Base-by-base conservation (phyloP, 345 rosid species). In the Lumnitzera racemosa region DNA sequence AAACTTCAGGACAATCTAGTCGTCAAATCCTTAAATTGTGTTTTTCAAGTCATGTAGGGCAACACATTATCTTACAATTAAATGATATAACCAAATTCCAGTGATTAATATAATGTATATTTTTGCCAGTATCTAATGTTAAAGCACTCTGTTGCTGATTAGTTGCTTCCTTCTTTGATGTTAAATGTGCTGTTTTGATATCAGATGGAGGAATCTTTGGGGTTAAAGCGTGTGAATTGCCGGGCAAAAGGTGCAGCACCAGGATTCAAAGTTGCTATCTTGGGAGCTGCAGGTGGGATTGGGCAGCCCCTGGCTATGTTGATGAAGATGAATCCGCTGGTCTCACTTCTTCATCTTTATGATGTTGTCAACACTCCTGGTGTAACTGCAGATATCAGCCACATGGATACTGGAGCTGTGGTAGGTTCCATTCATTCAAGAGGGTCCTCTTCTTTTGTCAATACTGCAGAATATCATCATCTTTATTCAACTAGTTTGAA, bases 211-310 rank as follows among this genome's bases (percentile, higher is more conserved):
- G 81, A 73, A 57, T 61, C 63, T 64, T 69, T 74, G 58, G 83
- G 80, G 55, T 46, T 86, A 75, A 61, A 53, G 13, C 70, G 78
- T 64, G 80, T 66, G 54, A 70, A 61, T 65, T 94, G 97, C 73
- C 74, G 95, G 71, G 92, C 97, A 17, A 84, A 90, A 81, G 97
- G 99, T 4, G 97, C 88, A 41, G 82, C 96, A 1, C 62, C 88
- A 0, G 97, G 97, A 51, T 94, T 86, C 70, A 94, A 90, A 67
- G 99, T 94, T 24, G 99, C 91, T 2, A 77, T 94, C 61, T 63
- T 94, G 66, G 97, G 99, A 60, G 99, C 99, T 24, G 95, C 97
- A 2, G 97, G 99, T 9, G 99, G 99, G 31, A 94, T 90, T 1
- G 99, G 99, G 12, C 97, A 94, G 70, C 97, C 99, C 17, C 76